phyloP scores from a whole-genome alignment of 371 early-diverging fungal species.

The Rhizopus delemar region DNA sequence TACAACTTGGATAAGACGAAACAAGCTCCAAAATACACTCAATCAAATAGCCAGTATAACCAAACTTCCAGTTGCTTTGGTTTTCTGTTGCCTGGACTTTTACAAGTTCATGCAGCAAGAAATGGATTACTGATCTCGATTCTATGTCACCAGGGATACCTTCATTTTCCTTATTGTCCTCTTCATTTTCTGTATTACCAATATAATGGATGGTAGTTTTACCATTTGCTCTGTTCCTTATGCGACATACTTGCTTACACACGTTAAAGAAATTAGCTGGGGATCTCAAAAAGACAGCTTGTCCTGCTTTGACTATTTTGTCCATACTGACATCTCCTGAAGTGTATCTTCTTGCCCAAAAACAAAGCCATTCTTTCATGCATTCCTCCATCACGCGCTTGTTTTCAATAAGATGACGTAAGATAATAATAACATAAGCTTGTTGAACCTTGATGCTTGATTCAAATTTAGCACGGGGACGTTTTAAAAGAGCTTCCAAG shows the following conservation, averaged over 20 bases:
- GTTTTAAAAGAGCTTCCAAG: conserved; percentile 52
- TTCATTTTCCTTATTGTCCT: no score
- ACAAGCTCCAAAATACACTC: conserved; percentile 86
- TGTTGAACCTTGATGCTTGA: conserved; percentile 59
- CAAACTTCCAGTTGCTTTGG: conserved; percentile 18
- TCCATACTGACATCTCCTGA: conserved; percentile 15
- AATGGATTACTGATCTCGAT: conserved; percentile 13
- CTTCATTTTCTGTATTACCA: not conserved
- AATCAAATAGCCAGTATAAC: conserved; percentile 80
- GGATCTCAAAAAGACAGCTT: not conserved
- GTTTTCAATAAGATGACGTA: conserved; percentile 83
- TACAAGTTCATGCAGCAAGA: conserved; percentile 16
- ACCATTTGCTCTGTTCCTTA: not conserved
- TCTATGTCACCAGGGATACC: no score
- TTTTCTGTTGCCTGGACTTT: not conserved
- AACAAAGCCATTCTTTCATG: conserved; percentile 71
- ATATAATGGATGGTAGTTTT: not conserved
- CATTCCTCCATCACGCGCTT: conserved; percentile 52
- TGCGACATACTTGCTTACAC: not conserved
- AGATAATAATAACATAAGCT: conserved; percentile 68
- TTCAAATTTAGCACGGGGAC: conserved; percentile 39
- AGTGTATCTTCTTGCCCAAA: conserved; percentile 25
- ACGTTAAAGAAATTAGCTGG: not conserved
- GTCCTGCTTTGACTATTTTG: not conserved
- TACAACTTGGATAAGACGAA: conserved; percentile 79